Conservation (phyloP, 495 filamentous ascomycete species). For the Viridothelium virens region DNA sequence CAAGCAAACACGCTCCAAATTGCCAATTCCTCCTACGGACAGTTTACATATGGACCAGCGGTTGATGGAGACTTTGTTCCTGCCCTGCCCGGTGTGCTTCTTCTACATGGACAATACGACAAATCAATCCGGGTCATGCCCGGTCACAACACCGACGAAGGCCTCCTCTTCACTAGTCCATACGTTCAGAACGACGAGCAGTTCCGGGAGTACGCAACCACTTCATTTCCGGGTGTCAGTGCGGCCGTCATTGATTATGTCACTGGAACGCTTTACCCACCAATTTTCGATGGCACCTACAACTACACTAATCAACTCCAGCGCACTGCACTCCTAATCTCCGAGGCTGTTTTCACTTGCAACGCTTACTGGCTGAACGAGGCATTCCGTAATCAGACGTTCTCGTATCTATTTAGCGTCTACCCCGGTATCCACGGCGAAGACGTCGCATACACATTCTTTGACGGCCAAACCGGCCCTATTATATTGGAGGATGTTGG, state of each 20-base stretch:
- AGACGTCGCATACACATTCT: slow-evolving; percentile 44
- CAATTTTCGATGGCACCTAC: slow-evolving; percentile 38
- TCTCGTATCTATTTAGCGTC: slow-evolving; percentile 54
- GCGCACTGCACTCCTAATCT: slow-evolving; percentile 31
- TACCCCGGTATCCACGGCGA: slow-evolving; percentile 48
- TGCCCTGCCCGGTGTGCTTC: slow-evolving; percentile 47
- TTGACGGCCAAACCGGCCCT: slow-evolving; percentile 36
- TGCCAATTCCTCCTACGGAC: slow-evolving; percentile 39
- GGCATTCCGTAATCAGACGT: slow-evolving; percentile 47
- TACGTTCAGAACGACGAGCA: slow-evolving; percentile 31
- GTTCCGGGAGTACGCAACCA: slow-evolving; percentile 28
- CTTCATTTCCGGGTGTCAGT: slow-evolving; percentile 26
- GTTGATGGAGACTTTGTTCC: slow-evolving; percentile 56
- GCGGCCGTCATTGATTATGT: slow-evolving; percentile 33
- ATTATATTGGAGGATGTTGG: slow-evolving; percentile 29
- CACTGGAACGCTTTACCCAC: slow-evolving; percentile 37
- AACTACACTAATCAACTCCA: slow-evolving; percentile 39
- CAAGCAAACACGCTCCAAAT: slow-evolving; percentile 47
- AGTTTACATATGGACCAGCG: slow-evolving; percentile 49
- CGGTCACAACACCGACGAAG: slow-evolving; percentile 49
- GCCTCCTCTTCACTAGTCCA: slow-evolving; percentile 42
- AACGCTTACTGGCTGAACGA: slow-evolving; percentile 41
- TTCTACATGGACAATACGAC: slow-evolving; percentile 51
- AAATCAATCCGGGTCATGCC: slow-evolving; percentile 48
- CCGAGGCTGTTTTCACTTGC: slow-evolving; percentile 45